Evolutionary conservation across 106 monocot species (phyloP).

Genomic region (Allium sativum): DNA sequence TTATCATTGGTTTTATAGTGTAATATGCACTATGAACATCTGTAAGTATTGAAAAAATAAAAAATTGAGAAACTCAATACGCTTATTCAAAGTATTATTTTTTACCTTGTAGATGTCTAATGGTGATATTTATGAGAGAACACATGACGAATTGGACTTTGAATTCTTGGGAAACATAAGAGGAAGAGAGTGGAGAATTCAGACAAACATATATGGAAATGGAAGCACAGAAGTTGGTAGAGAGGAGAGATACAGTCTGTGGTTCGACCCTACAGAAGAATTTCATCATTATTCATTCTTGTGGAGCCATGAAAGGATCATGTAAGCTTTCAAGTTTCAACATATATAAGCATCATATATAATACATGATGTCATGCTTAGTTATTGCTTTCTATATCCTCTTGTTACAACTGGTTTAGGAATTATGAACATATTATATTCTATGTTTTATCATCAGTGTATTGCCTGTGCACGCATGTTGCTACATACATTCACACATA

Average conservation of each 20-base stretch:
- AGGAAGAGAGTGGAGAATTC: constrained; percentile 73
- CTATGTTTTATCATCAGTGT: background rate
- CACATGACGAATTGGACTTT: constrained; percentile 67
- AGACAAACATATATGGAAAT: constrained; percentile 90
- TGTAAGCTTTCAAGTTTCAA: constrained; percentile 30
- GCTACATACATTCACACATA: no score
- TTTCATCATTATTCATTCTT: constrained; percentile 69
- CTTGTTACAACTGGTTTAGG: background rate
- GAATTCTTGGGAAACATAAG: constrained; percentile 71
- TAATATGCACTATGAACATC: no score
- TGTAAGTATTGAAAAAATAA: no score
- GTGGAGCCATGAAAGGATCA: constrained; percentile 49
- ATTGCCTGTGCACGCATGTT: no score
- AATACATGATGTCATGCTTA: background rate
- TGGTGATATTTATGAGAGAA: constrained; percentile 58
- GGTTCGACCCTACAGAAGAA: constrained; percentile 82
- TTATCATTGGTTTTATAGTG: no score
- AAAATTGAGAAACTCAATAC: no score
- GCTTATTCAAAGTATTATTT: background rate
- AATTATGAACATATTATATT: background rate
- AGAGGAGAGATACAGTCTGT: constrained; percentile 71
- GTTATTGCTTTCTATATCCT: background rate
- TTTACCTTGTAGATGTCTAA: constrained; percentile 48
- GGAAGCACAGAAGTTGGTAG: constrained; percentile 68
- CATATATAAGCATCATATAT: background rate